Base-by-base conservation (phyloP, 2,329 filamentous ascomycete genomes). In the Myotisia sp. region DNA sequence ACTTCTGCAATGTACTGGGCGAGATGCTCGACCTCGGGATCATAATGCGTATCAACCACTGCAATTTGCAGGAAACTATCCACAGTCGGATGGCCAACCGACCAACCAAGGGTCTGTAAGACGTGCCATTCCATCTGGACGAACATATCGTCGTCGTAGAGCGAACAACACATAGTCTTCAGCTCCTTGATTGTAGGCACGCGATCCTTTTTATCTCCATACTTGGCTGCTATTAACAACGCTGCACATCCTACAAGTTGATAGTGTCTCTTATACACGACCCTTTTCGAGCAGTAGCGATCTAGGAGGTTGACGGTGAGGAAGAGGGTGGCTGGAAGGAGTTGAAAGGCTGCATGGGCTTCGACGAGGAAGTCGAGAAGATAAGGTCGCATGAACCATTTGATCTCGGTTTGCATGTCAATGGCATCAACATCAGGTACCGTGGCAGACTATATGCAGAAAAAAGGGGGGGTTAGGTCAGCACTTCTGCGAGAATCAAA, bases 121-220 rank as follows among this genome's bases (percentile, higher is more conserved):
- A 98, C 87, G 58, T 98, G 90, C 86, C 92, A 95, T 65, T 98
- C 90, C 90, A 98, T 98, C 61, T 98, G 90, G 7, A 86, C 87
- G 64, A 98, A 98, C 90, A 98, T 98, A 63, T 93, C 87, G 32
- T 93, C 85, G 51, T 98, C 90, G 62, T 98, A 98, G 24, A 95
- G 71, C 23, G 82, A 86, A 63, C 90, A 95, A 71, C 90, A 98
- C 90, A 98, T 95, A 47, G 87, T 92, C 70, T 93, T 93, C 44
- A 98, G 69, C 58, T 98, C 90, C 55, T 84, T 77, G 55, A 98
- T 92, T 44, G 92, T 90, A 3, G 90, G 90, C n/a, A 98, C 90
- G 33, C 86, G 76, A 54, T 98, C 90, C 67, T 98, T 98, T 68
- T 90, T 87, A 63, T 98, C 90, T 38, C 87, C 87, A 55, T 95